Evolutionary conservation across 2,329 filamentous ascomycete genomes (phyloP).

Genomic region (Lizonia empirigonia): DNA sequence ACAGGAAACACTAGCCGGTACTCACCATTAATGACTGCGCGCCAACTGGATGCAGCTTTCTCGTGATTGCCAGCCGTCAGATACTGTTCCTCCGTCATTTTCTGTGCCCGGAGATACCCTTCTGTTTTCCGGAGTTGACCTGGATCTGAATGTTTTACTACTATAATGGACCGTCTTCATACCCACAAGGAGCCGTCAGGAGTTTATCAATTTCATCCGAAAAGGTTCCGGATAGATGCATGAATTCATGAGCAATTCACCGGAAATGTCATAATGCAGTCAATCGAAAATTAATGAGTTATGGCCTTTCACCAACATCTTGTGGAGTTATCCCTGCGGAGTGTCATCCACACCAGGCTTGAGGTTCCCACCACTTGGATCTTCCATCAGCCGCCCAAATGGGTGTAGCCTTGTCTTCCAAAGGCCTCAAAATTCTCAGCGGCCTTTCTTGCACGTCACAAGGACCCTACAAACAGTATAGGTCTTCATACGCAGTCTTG

Average conservation of each 20-base stretch:
- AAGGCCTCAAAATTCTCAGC: background rate
- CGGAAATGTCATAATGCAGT: constrained; percentile 17
- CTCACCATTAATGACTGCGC: constrained; percentile 3
- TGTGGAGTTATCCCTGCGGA: constrained; percentile 3
- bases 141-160: constrained; percentile 39
- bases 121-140: constrained; percentile 39
- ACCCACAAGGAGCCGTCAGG: constrained; percentile 31
- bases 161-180: constrained; percentile 35
- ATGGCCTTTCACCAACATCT: constrained; percentile 11
- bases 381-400: constrained; percentile 3
- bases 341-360: constrained; percentile 1
- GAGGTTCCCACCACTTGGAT: background rate
- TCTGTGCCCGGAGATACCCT: constrained; percentile 46
- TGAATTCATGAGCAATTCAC: constrained; percentile 13
- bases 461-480: background rate
- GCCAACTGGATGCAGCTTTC: constrained; percentile 17
- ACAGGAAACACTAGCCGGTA: constrained; percentile 23
- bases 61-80: constrained; percentile 33
- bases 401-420: constrained; percentile 9
- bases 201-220: constrained; percentile 30
- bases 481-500: background rate
- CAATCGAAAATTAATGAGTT: constrained; percentile 16
- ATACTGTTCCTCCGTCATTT: constrained; percentile 39
- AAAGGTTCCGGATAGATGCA: constrained; percentile 33
- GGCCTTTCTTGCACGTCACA: constrained; percentile 1